Conservation (phyloP, 805 yeast genomes). For the Metschnikowia shivogae region DNA sequence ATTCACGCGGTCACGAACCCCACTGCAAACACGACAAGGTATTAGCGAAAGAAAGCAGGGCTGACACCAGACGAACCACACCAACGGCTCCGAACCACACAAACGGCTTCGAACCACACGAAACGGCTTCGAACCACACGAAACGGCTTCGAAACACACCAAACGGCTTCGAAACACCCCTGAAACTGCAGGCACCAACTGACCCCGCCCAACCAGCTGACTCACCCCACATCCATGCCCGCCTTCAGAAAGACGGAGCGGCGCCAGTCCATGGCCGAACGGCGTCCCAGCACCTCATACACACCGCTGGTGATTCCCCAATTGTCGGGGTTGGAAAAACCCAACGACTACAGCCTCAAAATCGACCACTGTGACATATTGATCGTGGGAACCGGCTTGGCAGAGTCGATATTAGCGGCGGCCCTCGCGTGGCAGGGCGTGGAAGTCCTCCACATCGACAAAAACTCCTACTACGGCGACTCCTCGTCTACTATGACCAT, state of each 20-base stretch:
- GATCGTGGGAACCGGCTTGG: constrained; percentile 88
- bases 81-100: too few relatives aligned
- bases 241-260: constrained; percentile 35
- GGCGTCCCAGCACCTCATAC: constrained; percentile 51
- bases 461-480: constrained; percentile 85
- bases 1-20: too few relatives aligned
- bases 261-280: constrained; percentile 64
- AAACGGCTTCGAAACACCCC: too few relatives aligned
- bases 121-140: too few relatives aligned
- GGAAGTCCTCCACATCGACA: constrained; percentile 85
- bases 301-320: constrained; percentile 56
- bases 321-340: constrained; percentile 74
- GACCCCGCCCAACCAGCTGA: too few relatives aligned
- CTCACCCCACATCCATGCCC: constrained; percentile 11
- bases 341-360: constrained; percentile 61
- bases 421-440: constrained; percentile 98
- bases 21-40: too few relatives aligned
- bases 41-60: too few relatives aligned
- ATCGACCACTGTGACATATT: constrained; percentile 73
- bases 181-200: too few relatives aligned
- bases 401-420: constrained; percentile 85
- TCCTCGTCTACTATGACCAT: constrained; percentile 78
- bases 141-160: too few relatives aligned
- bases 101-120: too few relatives aligned
- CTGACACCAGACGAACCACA: too few relatives aligned